Evolutionary conservation across 2,329 filamentous ascomycete species (phyloP), one percentile per base, ranked within the genome.

Genomic region (Penicillium vulpinum): DNA sequence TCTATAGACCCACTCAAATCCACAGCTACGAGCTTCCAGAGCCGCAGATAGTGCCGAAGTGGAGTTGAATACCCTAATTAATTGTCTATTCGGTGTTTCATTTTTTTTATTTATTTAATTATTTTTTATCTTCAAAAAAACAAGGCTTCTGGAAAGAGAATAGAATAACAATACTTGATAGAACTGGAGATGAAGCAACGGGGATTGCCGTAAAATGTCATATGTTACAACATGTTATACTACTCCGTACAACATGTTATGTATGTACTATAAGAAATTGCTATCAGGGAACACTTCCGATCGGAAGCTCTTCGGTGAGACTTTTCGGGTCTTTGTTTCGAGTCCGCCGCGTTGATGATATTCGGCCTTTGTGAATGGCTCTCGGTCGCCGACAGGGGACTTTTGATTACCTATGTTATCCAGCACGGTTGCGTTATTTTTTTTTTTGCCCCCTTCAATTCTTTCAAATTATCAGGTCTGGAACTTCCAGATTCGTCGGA

Each of bases 1-100:
- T 1, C 8, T 2, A 0, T 0, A 7, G 1, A 4, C 24, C 48
- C 38, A 47, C 29, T 16, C 21, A 21, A 18, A 48, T 60, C 64
- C 63, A 66, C 64, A 54, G 26, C 56, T 61, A 58, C 44, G 58
- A 66, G 63, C 63, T 66, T 36, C 64, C 57, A 63, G 64, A 66
- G 64, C 64, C 64, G 61, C 64, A 66, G 64, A 62, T 36, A 56
- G 51, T 61, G 64, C 64, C 64, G 64, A 66, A 62, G 62, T 65
- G 61, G 58, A 58, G 48, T 22, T 33, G 40, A 43, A 35, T 36
- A 40, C 52, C 29, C 46, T 35, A 51, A 38, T 41, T 21, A 21
- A 43, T 13, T n/a, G 21, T 24, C 18, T 7, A 26, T 41, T 55
- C 52, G 52, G 52, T 44, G 52, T 55, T 55, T 49, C 29, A 24